Conservation (phyloP, 1,284 basidiomycete species). For the Athelia psychrophila region DNA sequence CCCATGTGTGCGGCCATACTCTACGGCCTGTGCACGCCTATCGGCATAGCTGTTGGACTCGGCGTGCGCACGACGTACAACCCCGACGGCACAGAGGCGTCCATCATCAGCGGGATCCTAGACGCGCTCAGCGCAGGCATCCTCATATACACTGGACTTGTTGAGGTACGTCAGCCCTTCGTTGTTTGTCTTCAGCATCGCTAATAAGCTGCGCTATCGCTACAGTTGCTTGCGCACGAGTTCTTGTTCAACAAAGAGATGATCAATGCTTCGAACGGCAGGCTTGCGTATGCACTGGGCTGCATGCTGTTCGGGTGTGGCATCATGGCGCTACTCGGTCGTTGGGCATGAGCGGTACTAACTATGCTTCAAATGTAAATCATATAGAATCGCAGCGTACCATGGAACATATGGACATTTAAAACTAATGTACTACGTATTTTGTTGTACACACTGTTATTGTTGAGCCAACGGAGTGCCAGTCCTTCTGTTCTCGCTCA, state of each 20-base stretch:
- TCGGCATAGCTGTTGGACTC: constrained; percentile 84
- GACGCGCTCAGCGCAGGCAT: constrained; percentile 89
- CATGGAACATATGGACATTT: too few species aligned
- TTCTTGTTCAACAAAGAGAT: constrained; percentile 88
- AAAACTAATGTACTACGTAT: too few species aligned
- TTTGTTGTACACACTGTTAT: too few species aligned
- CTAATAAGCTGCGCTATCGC: constrained; percentile 6
- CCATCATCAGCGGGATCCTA: constrained; percentile 80
- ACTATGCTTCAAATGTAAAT: not conserved
- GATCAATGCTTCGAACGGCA: constrained; percentile 62
- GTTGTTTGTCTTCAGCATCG: not conserved
- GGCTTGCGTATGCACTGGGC: constrained; percentile 65
- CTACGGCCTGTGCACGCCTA: constrained; percentile 80
- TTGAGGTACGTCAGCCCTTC: constrained; percentile 56
- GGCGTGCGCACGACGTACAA: constrained; percentile 84
- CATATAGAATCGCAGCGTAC: too few species aligned
- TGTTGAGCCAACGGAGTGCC: too few species aligned
- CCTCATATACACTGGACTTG: constrained; percentile 87
- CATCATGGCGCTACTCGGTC: constrained; percentile 82
- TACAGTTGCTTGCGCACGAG: constrained; percentile 84
- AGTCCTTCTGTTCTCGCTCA: too few species aligned
- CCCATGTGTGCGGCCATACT: constrained; percentile 64
- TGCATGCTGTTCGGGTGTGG: constrained; percentile 79
- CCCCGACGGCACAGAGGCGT: constrained; percentile 70
- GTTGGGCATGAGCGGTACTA: constrained; percentile 62